Percentiles rank a stretch among this genome's conserved stretches.
Evolutionary conservation across 768 basidiomycete genomes (phyloP).

Genomic region (Agrocybe pediades): DNA sequence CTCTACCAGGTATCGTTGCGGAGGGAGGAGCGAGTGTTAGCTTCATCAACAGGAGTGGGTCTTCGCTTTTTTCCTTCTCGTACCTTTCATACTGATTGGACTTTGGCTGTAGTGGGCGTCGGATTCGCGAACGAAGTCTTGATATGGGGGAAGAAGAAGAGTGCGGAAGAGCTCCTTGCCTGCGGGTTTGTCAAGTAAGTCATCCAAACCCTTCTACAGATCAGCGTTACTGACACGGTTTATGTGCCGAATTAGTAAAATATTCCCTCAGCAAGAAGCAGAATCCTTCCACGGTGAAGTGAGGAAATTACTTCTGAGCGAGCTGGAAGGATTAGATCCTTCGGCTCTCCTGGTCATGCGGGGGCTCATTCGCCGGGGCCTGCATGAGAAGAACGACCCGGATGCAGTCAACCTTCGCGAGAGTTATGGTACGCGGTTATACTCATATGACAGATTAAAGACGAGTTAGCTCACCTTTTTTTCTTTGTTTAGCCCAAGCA

Average conservation of each 20-base stretch:
- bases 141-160: constrained; percentile 69
- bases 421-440: constrained; percentile 48
- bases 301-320: constrained; percentile 47
- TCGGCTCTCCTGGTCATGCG: constrained; percentile 55
- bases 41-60: constrained; percentile 71
- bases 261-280: constrained; percentile 54
- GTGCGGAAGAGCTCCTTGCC: constrained; percentile 54
- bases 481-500: constrained; percentile 52
- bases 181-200: constrained; percentile 68
- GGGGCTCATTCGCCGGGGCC: constrained; percentile 51
- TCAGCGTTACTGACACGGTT: neutral
- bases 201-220: neutral
- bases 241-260: constrained; percentile 35
- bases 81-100: neutral
- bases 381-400: constrained; percentile 63
- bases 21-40: constrained; percentile 73
- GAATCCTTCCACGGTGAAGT: constrained; percentile 58
- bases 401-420: constrained; percentile 70
- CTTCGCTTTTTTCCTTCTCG: too few relatives aligned
- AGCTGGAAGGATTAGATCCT: constrained; percentile 60
- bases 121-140: constrained; percentile 73
- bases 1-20: constrained; percentile 53
- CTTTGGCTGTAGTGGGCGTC: constrained; percentile 55
- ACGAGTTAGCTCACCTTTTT: neutral
- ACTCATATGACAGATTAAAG: neutral